Evolutionary conservation across 2,329 filamentous ascomycete species (phyloP), one percentile per base, ranked within the genome.

Genomic region (Zarea fungicola): DNA sequence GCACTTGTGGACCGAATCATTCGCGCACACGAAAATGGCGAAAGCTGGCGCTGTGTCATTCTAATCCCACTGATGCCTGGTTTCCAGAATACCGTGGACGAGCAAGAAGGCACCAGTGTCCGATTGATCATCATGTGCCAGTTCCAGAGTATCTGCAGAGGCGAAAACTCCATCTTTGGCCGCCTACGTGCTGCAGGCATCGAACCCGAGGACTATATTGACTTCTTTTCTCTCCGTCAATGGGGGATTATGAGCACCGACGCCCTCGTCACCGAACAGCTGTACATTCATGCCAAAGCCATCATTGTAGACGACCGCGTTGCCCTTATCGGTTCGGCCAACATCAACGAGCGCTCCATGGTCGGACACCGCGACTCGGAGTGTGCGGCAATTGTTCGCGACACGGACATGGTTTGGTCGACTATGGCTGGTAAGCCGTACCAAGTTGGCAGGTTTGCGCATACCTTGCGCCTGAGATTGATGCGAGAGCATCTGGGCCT

Each of bases 261-360:
- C 56, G 81, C 83, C 50, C 72, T 97, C 31, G 89, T 93, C 4
- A 97, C 93, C 0, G 93, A 99, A 65, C 93, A 97, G 68, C 78
- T 99, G 10, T 99, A 99, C 63, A 97, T 99, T 50, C 93, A 99
- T 61, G 93, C 93, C 53, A 99, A 99, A 69, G 87, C 87, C 56
- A 97, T 97, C 75, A 80, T 99, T 49, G 92, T 96, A 5, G 93
- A 99, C 65, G 93, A 99, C 61, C 83, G 92, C 28, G 82, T 93
- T 50, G 92, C 86, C 18, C 83, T 99, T 53, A 99, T 99, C 58
- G 93, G 93, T 16, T 97, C 92, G 39, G 93, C 93, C 46, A 99
- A 99, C 64, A 97, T 99, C 74, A 99, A 99, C 60, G 93, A 99
- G 67, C 84, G 93, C 39, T 97, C 92, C 6, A 90, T 97, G 89